Base-by-base conservation (phyloP, 208 protist species). In the Naegleria lovaniensis region DNA sequence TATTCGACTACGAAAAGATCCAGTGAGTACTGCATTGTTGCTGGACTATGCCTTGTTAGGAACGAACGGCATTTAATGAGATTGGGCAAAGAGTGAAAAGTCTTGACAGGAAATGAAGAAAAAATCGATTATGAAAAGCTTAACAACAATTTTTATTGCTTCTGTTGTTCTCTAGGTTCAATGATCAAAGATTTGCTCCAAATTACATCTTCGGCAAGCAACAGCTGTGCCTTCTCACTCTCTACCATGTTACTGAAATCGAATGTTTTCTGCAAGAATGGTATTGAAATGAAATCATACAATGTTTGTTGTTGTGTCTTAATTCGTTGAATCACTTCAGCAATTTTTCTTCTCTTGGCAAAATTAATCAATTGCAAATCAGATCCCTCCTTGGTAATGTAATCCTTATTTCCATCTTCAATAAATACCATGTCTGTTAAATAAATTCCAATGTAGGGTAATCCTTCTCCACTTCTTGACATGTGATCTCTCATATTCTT, bases 391-490 rank as follows among this genome's bases (percentile, higher is more conserved):
- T 67, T 67, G 11, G 55, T 67, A 22, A 67, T 67, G 55, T 67
- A 67, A 33, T 85, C 83, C 38, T 40, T 40, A 79, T 95, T 95
- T 39, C 94, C 94, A 89, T 95, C 94, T 83, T 95, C 94, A 16
- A 95, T 92, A 67, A 95, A 95, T 1, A 94, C 95, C 6, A 95
- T 58, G 91, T 95, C 94, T 5, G 92, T 92, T 40, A 95, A 90
- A 75, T 93, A 94, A 6, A 95, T 90, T 41, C 95, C 95, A 0
- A 95, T 25, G 76, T 95, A 95, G 11, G 94, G 94, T 19, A 95
- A 7, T 25, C 16, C 51, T 38, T 41, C 39, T n/a, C 39, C 39
- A n/a, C 3, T n/a, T 36, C 7, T 41, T 29, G 13, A 33, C 15
- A 89, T 41, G 0, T 75, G 29, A 19, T 58, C 51, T 33, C 85